Evolutionary conservation across 2,329 filamentous ascomycete species (phyloP), one percentile per base, ranked within the genome.

Genomic region (Ophiostoma pallidulum): DNA sequence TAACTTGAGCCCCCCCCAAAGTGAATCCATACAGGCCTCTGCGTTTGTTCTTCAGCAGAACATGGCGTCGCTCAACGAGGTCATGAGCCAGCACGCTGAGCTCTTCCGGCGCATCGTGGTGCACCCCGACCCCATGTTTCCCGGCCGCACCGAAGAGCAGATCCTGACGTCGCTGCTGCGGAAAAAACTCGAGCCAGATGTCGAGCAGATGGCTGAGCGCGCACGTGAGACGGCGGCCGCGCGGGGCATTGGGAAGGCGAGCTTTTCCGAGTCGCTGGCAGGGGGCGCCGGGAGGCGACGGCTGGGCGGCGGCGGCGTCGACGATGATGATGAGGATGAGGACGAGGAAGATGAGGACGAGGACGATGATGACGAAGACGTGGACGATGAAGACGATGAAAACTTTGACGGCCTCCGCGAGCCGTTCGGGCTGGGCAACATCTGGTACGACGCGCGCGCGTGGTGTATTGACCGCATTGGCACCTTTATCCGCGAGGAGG

Each of bases 121-220:
- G 19, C 87, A 86, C 60, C 88, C 88, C 0, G 79, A 82, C 12
- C 84, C 86, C 2, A 80, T 81, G 62, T 92, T 78, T 64, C 88
- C 79, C 4, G 83, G 78, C 32, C 81, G 75, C 56, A 82, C 75
- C 5, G 80, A 86, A 50, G 78, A 84, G 62, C 66, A 64, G 41
- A 71, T 86, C 4, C 72, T 91, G 1, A 72, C 77, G 22, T 77
- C 83, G 57, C 71, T 94, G 2, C 70, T 94, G 28, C 82, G 87
- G 33, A 94, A 92, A 66, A 92, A 92, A 62, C 74, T 89, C 41
- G 87, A 92, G 55, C 86, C 86, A 0, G 73, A 78, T 20, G 80
- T 89, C 16, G 85, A 90, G 60, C 78, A 81, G 48, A 82, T 83
- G 66, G 80, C 91, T 22, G 75, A 79, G 19, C 69, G 79, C 44